Base-by-base conservation (phyloP, 805 yeast species). In the Saccharomyces jurei region DNA sequence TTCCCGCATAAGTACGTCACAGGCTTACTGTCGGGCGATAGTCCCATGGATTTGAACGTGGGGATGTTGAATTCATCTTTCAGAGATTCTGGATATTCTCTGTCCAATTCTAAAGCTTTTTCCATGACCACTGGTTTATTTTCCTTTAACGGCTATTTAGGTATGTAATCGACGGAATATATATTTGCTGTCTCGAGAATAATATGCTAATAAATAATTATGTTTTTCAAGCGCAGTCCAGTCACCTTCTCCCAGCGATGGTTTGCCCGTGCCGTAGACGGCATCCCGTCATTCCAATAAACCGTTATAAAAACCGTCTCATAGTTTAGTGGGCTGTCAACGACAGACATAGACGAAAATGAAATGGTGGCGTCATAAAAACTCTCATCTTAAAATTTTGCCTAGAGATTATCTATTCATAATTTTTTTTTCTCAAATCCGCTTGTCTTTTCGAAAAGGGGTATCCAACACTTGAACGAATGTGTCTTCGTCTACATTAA, bases 1-100 rank as follows among this genome's bases (percentile, higher is more conserved):
- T 91, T 92, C 2, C 98, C 98, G 71, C 96, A 89, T 49, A 91
- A 74, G 66, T 91, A 92, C 73, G 8, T 60, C 57, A 26, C 51
- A 46, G 47, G 48, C 47, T 44, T 47, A 28, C 36, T 52, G 29
- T 50, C 53, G 46, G 65, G 62, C 9, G 65, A 56, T 28, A 82
- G 65, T 0, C 87, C 91, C 59, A 87, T 69, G 0, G 89, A 77
- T 51, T 69, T 64, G 58, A 82, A 77, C 0, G 94, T 86, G 6
- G 96, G 96, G 41, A 86, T 70, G 29, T 71, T 75, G 65, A 89
- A 88, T 51, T 77, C 72, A 11, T 75, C 74, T 4, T 71, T 63
- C 53, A 75, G 69, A 1, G 74, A 65, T 1, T 59, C 62, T 9
- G 75, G 74, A 58, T 58, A 77, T 57, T 71, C 51, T 0, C 56